phyloP scores from a whole-genome alignment of 768 basidiomycete genomes.

The Boletus vinaceobasis region DNA sequence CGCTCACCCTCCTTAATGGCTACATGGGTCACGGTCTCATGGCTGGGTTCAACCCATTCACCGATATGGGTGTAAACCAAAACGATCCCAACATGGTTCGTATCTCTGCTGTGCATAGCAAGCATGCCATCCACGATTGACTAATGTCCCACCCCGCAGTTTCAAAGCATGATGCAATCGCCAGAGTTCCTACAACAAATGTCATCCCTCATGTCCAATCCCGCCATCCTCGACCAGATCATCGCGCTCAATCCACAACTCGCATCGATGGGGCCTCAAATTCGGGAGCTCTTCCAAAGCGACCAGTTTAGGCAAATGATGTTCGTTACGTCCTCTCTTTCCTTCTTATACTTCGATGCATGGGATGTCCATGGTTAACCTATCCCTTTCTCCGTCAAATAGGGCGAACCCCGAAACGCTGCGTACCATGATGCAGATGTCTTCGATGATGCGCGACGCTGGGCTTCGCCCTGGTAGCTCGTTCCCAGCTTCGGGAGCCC shows the following conservation, averaged over 20 bases:
- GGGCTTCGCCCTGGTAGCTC: conserved; percentile 42
- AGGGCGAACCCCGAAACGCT: conserved; percentile 77
- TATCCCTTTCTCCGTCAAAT: not conserved
- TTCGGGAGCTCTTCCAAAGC: conserved; percentile 75
- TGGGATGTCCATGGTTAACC: not conserved
- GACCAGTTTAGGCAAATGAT: conserved; percentile 73
- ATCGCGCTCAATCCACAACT: conserved; percentile 80
- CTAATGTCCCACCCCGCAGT: conserved; percentile 35
- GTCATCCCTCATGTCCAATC: conserved; percentile 81
- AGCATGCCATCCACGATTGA: not conserved
- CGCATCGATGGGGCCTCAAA: conserved; percentile 71
- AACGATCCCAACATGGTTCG: conserved; percentile 93
- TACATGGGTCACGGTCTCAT: conserved; percentile 74
- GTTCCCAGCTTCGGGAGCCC: conserved; percentile 68
- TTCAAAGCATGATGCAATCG: conserved; percentile 82
- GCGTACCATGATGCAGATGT: conserved; percentile 75
- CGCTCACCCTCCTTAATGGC: conserved; percentile 78
- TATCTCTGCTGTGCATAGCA: conserved; percentile 1
- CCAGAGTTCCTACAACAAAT: conserved; percentile 88
- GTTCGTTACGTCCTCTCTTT: conserved; percentile 40
- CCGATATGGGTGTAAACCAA: conserved; percentile 83
- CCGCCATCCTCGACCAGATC: conserved; percentile 84
- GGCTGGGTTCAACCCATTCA: conserved; percentile 90
- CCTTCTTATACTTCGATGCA: not conserved
- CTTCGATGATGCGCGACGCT: conserved; percentile 29